These are phyloP conservation scores for Bipolaris oryzae DNA, from an alignment of 2,329 filamentous ascomycete genomes.

Conservation along the genomic window DNA sequence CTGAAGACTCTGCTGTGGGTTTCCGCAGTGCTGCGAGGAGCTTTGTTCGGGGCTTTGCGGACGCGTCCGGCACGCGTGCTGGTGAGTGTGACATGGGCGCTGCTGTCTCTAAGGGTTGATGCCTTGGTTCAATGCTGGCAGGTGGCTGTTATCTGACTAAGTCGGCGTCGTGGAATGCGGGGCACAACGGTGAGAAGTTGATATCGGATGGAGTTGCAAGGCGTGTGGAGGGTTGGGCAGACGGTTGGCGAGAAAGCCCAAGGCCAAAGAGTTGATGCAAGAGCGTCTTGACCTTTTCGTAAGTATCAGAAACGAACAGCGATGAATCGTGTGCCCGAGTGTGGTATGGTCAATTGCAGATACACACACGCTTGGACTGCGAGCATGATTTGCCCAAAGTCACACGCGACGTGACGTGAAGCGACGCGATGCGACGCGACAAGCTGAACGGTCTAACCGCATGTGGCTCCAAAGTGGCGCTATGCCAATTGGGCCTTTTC, in stretches of 20 bases:
- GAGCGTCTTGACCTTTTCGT: background rate
- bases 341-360: conserved; percentile 15
- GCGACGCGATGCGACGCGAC: conserved; percentile 18
- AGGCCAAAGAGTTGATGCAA: background rate
- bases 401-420: conserved; percentile 13
- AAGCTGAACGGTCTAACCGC: conserved; percentile 7
- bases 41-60: conserved; percentile 25
- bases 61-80: conserved; percentile 21
- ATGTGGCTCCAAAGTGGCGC: conserved; percentile 17
- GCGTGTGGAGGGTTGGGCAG: background rate
- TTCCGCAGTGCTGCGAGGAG: conserved; percentile 32
- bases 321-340: background rate
- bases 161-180: background rate
- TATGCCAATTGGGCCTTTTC: conserved; percentile 1
- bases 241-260: background rate
- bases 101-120: background rate
- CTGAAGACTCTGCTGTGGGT: conserved; percentile 33
- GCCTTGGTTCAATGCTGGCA: background rate
- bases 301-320: background rate
- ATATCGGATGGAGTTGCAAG: background rate
- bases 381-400: conserved; percentile 10
- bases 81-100: background rate
- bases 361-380: conserved; percentile 13
- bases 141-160: background rate
- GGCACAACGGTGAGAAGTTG: background rate